A percentile compares a stretch with the other conserved stretches of the same genome.
Conservation (phyloP, 345 rosid genomes). For the Pugionium cornutum region DNA sequence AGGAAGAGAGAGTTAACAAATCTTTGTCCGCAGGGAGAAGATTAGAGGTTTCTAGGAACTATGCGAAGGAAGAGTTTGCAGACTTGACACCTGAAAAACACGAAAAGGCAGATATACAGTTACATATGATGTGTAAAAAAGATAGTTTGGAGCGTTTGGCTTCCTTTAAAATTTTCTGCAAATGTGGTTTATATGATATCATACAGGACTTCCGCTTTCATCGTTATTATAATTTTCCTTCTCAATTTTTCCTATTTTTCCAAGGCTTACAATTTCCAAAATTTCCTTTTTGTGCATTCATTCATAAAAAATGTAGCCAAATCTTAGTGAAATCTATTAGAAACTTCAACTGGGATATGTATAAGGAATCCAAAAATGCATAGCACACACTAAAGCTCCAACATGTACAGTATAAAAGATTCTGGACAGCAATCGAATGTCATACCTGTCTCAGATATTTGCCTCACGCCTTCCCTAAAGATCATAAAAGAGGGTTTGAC, state of each 20-base stretch:
- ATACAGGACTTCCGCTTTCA: constrained; percentile 8
- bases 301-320: not conserved
- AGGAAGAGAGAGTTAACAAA: constrained; percentile 35
- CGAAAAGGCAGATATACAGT: constrained; percentile 10
- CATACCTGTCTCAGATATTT: constrained; percentile 61
- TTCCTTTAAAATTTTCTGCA: constrained; percentile 38
- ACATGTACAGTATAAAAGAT: constrained; percentile 29
- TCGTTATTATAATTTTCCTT: not conserved
- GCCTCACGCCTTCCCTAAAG: constrained; percentile 57
- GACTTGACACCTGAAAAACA: constrained; percentile 55
- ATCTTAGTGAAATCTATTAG: not conserved
- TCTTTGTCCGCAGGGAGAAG: constrained; percentile 37
- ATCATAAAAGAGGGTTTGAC: constrained; percentile 45
- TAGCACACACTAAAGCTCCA: constrained; percentile 10
- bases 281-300: not conserved
- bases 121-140: constrained; percentile 42
- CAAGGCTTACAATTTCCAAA: not conserved
- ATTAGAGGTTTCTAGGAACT: constrained; percentile 47
- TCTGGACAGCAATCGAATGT: constrained; percentile 41
- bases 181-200: constrained; percentile 21
- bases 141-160: constrained; percentile 40
- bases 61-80: constrained; percentile 46
- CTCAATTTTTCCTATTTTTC: not conserved
- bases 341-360: constrained; percentile 1
- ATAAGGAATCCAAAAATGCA: not conserved